phyloP scores from a whole-genome alignment of 2,329 filamentous ascomycete genomes.

The Rhynchosporium secalis region DNA sequence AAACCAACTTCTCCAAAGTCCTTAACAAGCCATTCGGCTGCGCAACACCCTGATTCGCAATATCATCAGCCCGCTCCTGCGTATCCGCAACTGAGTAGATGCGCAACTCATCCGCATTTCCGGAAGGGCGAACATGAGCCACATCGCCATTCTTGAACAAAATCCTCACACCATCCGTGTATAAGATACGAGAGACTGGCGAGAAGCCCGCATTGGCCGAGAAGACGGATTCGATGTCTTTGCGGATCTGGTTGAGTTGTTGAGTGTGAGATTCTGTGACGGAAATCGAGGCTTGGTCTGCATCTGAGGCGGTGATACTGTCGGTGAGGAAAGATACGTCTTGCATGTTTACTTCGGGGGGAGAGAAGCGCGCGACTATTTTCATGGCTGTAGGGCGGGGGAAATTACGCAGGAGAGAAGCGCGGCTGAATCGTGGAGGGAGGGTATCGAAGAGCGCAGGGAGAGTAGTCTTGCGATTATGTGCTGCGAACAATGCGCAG shows the following conservation, averaged over 20 bases:
- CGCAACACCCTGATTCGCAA: constrained; percentile 34
- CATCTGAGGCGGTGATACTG: constrained; percentile 25
- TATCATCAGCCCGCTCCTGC: constrained; percentile 38
- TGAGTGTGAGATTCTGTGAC: constrained; percentile 22
- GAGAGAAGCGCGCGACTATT: constrained; percentile 38
- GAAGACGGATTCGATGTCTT: constrained; percentile 37
- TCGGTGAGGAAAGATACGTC: constrained; percentile 28
- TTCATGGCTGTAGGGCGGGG: constrained; percentile 39
- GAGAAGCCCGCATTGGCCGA: constrained; percentile 35
- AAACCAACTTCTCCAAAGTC: constrained; percentile 29
- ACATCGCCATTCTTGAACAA: constrained; percentile 40
- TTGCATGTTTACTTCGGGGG: constrained; percentile 30
- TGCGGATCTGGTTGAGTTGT: constrained; percentile 31
- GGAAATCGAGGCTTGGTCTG: constrained; percentile 15
- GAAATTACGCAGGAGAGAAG: constrained; percentile 39
- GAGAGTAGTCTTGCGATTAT: constrained; percentile 33
- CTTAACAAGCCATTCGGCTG: constrained; percentile 39
- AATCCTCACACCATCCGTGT: constrained; percentile 40
- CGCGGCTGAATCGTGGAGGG: constrained; percentile 38
- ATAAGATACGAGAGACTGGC: constrained; percentile 34
- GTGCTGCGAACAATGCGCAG: constrained; percentile 37
- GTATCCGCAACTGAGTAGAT: constrained; percentile 40
- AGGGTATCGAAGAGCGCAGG: constrained; percentile 38
- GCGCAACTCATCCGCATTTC: constrained; percentile 41
- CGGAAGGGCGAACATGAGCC: constrained; percentile 40